Evolutionary conservation across 768 basidiomycete genomes (phyloP).

Genomic region (Podaxis pistillaris): DNA sequence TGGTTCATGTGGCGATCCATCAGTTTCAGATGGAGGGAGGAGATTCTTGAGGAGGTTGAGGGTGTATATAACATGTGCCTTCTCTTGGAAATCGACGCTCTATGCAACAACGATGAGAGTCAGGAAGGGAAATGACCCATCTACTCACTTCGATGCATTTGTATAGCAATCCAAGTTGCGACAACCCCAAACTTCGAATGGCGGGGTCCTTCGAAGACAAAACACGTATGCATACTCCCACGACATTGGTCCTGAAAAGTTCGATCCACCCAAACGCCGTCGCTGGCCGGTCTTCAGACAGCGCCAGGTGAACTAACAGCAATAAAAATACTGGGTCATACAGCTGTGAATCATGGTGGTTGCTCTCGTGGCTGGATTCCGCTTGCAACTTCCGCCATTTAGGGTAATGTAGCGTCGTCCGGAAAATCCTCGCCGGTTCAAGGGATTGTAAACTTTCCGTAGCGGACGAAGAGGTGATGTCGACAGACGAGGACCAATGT

Average conservation of each 20-base stretch:
- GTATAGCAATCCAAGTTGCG: conserved; percentile 61
- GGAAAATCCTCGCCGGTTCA: conserved; percentile 65
- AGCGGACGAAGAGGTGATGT: conserved; percentile 39
- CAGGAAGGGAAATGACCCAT: not conserved
- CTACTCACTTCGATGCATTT: conserved; percentile 58
- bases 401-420: conserved; percentile 73
- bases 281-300: conserved; percentile 56
- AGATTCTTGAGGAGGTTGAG: conserved; percentile 64
- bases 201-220: conserved; percentile 64
- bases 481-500: conserved; percentile 58
- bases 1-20: conserved; percentile 31
- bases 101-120: conserved; percentile 21
- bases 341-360: conserved; percentile 36
- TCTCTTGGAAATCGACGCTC: conserved; percentile 74
- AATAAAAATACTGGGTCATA: conserved; percentile 85
- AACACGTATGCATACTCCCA: conserved; percentile 68
- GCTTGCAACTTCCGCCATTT: conserved; percentile 53
- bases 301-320: conserved; percentile 61
- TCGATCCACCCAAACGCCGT: conserved; percentile 82
- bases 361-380: conserved; percentile 24
- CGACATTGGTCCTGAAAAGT: conserved; percentile 77
- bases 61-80: conserved; percentile 69
- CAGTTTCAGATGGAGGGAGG: conserved; percentile 36
- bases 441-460: conserved; percentile 70
- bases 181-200: conserved; percentile 59